Conservation (phyloP, 2,329 filamentous ascomycete species). For the Aspergillus sp. region DNA sequence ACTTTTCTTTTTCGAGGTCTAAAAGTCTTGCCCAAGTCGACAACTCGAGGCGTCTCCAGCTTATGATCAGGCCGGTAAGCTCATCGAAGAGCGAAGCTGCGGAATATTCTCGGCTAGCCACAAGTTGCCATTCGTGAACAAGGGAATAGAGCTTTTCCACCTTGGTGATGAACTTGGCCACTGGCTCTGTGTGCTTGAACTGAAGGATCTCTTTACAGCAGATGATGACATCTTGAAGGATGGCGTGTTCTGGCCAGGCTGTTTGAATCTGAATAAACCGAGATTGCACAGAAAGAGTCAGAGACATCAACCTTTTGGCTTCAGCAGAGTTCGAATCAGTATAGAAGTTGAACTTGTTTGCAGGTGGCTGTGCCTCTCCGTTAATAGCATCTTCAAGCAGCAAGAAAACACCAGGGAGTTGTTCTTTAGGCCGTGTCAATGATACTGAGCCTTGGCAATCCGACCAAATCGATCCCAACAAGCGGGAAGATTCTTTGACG, state of each 20-base stretch:
- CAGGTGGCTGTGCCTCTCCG: conserved; percentile 40
- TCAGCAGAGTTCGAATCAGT: conserved; percentile 72
- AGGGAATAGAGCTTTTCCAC: conserved; percentile 81
- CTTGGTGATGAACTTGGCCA: conserved; percentile 80
- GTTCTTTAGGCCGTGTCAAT: conserved; percentile 39
- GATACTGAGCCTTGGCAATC: conserved; percentile 17
- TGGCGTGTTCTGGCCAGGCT: conserved; percentile 67
- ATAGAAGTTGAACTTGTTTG: conserved; percentile 78
- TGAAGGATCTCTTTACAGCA: conserved; percentile 71
- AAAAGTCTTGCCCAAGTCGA: conserved; percentile 88
- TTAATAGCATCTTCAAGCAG: conserved; percentile 59
- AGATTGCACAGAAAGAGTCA: conserved; percentile 64
- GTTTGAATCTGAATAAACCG: conserved; percentile 67
- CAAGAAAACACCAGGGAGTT: conserved; percentile 64
- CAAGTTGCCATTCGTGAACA: conserved; percentile 91
- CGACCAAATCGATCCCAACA: conserved; percentile 32
- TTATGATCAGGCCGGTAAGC: conserved; percentile 74
- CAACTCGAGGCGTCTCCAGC: conserved; percentile 86
- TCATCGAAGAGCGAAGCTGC: conserved; percentile 67
- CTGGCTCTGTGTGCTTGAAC: conserved; percentile 72
- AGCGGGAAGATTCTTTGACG: conserved; percentile 28
- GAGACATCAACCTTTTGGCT: conserved; percentile 64
- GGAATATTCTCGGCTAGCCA: conserved; percentile 76
- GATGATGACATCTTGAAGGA: conserved; percentile 71
- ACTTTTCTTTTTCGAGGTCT: conserved; percentile 74